phyloP scores from a whole-genome alignment of 2,329 filamentous ascomycete species.

The Monilinia laxa region DNA sequence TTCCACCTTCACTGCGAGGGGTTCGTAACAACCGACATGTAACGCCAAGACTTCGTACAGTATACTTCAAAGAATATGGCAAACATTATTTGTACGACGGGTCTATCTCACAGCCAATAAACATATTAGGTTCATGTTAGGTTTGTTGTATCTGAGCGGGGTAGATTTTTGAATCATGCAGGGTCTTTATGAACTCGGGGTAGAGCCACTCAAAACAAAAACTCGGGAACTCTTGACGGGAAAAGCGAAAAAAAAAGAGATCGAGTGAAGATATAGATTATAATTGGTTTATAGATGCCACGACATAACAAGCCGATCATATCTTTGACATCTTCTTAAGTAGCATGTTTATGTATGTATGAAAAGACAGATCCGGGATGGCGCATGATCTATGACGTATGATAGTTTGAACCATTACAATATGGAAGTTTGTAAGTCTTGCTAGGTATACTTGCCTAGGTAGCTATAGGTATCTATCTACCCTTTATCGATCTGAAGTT shows the following conservation, averaged over 20 bases:
- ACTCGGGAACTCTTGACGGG: not conserved
- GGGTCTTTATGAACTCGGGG: conserved; percentile 4
- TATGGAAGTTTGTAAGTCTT: too few relatives aligned
- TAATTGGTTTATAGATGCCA: not conserved
- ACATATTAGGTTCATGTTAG: not conserved
- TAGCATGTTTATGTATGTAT: too few relatives aligned
- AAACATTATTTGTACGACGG: not conserved
- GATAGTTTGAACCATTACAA: too few relatives aligned
- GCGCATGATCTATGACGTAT: too few relatives aligned
- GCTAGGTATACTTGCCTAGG: too few relatives aligned
- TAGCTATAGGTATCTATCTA: too few relatives aligned
- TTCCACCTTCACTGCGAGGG: not conserved
- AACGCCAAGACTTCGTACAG: not conserved
- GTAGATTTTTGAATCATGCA: not conserved
- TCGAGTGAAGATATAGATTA: not conserved
- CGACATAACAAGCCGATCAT: too few relatives aligned
- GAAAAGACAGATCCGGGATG: too few relatives aligned
- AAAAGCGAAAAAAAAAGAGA: not conserved
- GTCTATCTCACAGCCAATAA: not conserved
- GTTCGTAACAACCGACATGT: not conserved
- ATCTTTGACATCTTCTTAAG: too few relatives aligned
- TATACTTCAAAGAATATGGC: not conserved
- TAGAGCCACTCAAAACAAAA: not conserved
- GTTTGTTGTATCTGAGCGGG: not conserved
- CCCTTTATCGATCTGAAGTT: too few relatives aligned